Percentiles rank a stretch among this genome's conserved stretches.
Evolutionary conservation across 2,329 filamentous ascomycete species (phyloP).

Genomic region (Sordariomycetes sp.): DNA sequence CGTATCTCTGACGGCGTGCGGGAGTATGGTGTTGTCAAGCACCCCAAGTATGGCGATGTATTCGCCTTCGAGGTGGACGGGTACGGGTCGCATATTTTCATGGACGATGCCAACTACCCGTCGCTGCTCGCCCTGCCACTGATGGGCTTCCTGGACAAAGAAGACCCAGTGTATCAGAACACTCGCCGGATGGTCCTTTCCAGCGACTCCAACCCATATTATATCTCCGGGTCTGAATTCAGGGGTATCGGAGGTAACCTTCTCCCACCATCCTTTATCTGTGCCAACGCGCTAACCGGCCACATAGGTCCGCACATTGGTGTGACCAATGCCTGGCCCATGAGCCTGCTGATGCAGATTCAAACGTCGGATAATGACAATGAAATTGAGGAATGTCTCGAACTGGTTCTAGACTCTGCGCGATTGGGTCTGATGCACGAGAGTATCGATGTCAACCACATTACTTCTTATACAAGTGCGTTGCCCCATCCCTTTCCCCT

Average conservation of each 20-base stretch:
- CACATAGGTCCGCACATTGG: slow-evolving; percentile 56
- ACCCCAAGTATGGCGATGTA: slow-evolving; percentile 65
- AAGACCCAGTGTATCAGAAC: slow-evolving; percentile 71
- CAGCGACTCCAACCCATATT: slow-evolving; percentile 78
- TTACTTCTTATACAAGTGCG: slow-evolving; percentile 61
- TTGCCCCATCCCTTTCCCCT: slow-evolving; percentile 6
- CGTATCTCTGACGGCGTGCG: slow-evolving; percentile 67
- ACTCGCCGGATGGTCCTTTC: slow-evolving; percentile 70
- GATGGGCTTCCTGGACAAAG: slow-evolving; percentile 58
- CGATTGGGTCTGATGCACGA: slow-evolving; percentile 80
- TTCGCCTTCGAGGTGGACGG: slow-evolving; percentile 86
- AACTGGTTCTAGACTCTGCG: slow-evolving; percentile 65
- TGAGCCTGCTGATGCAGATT: slow-evolving; percentile 85
- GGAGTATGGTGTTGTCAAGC: slow-evolving; percentile 71
- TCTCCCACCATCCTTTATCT: background rate
- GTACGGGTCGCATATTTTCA: slow-evolving; percentile 70
- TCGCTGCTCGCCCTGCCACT: slow-evolving; percentile 69
- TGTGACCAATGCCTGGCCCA: slow-evolving; percentile 87
- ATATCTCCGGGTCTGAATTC: slow-evolving; percentile 65
- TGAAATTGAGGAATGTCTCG: slow-evolving; percentile 67
- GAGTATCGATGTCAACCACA: slow-evolving; percentile 69
- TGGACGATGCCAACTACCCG: slow-evolving; percentile 86
- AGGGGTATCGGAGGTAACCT: slow-evolving; percentile 73
- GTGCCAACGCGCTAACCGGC: background rate
- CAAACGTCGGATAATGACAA: slow-evolving; percentile 76